Evolutionary conservation across 2,329 filamentous ascomycete genomes (phyloP).

Genomic region (Neofusicoccum cordaticola): DNA sequence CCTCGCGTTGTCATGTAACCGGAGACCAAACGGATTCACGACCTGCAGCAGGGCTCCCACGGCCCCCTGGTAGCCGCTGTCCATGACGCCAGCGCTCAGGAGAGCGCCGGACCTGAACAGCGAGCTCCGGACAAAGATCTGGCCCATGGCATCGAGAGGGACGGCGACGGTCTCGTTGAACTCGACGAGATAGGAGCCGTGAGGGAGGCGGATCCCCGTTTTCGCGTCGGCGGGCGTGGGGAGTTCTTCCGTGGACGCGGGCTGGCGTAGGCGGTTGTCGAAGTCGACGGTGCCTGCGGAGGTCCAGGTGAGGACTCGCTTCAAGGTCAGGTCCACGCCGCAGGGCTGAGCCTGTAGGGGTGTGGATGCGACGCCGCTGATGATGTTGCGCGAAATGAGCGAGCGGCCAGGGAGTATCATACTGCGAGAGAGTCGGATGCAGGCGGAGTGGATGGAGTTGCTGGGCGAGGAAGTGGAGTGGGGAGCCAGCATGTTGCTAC

Average conservation of each 20-base stretch:
- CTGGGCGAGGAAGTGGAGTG: too few species aligned
- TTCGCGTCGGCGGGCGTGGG: neutral
- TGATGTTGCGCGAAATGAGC: conserved; percentile 9
- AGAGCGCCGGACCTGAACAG: conserved; percentile 41
- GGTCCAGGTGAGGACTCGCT: conserved; percentile 22
- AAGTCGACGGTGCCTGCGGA: conserved; percentile 22
- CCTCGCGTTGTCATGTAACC: conserved; percentile 33
- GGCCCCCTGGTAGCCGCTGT: conserved; percentile 43
- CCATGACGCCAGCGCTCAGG: conserved; percentile 41
- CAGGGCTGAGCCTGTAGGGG: conserved; percentile 22
- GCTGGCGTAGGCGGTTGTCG: conserved; percentile 20
- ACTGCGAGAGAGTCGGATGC: neutral
- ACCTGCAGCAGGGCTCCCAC: conserved; percentile 41
- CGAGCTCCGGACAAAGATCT: conserved; percentile 39
- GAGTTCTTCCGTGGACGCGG: neutral
- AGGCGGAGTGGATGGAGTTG: too few species aligned
- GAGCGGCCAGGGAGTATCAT: conserved; percentile 21
- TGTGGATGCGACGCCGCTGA: conserved; percentile 13
- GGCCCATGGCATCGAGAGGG: conserved; percentile 40
- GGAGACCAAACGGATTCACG: conserved; percentile 35
- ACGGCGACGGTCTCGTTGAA: conserved; percentile 43
- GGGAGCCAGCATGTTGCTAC: too few species aligned
- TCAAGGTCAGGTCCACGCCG: conserved; percentile 26
- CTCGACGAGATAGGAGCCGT: conserved; percentile 38
- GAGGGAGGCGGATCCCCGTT: neutral